Evolutionary conservation across 2,329 filamentous ascomycete genomes (phyloP).

Genomic region (Ambrosiella xylebori): DNA sequence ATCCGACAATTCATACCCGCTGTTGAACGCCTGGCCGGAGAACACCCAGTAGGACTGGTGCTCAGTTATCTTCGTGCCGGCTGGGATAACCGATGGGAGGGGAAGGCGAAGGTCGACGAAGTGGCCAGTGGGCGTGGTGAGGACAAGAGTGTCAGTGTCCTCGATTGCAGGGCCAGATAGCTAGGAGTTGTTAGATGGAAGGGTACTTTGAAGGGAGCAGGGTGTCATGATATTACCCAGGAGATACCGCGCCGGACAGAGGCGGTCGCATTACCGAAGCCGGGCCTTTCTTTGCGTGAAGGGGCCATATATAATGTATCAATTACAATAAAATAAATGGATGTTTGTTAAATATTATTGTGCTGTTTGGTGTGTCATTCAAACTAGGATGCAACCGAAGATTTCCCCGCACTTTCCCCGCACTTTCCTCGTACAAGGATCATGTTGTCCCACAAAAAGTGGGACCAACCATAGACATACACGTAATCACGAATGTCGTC

Average conservation of each 20-base stretch:
- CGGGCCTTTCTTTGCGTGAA: background rate
- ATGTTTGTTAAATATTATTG: background rate
- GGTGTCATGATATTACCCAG: slow-evolving; percentile 4
- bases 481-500: too few relatives aligned
- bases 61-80: background rate
- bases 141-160: slow-evolving; percentile 33
- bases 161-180: slow-evolving; percentile 2
- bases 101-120: slow-evolving; percentile 46
- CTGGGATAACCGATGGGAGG: background rate
- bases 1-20: background rate
- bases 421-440: too few relatives aligned
- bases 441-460: too few relatives aligned
- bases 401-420: too few relatives aligned
- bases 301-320: background rate
- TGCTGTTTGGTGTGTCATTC: background rate
- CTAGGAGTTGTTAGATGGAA: background rate
- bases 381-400: too few relatives aligned
- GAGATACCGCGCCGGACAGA: slow-evolving; percentile 7
- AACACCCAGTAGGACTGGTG: slow-evolving; percentile 7
- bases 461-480: too few relatives aligned
- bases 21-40: background rate
- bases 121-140: slow-evolving; percentile 38
- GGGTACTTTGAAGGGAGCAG: background rate
- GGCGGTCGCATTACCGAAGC: background rate
- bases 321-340: background rate